Percentiles rank a stretch among this genome's conserved stretches.
Conservation (phyloP, 257 asterid genomes). For the Avicennia marina region DNA sequence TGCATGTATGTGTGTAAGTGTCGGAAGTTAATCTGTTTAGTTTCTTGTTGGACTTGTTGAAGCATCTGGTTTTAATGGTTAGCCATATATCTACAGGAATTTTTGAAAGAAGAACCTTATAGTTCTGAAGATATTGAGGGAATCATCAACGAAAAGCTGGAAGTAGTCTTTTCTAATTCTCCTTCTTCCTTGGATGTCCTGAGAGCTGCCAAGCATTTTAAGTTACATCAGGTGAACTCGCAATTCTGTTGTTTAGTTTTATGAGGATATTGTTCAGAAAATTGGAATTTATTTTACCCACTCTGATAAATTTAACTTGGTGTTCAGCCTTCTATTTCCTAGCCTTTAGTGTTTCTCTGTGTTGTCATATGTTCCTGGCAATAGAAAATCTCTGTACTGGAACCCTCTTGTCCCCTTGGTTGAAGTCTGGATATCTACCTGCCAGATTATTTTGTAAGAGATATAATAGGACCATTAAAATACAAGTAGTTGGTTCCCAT, state of each 20-base stretch:
- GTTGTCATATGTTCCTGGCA: background rate
- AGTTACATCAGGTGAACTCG: slow-evolving; percentile 71
- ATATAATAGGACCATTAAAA: no score
- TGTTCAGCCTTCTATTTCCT: no score
- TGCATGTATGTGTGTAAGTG: no score
- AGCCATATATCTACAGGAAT: slow-evolving; percentile 44
- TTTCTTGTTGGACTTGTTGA: background rate
- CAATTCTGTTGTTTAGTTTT: background rate
- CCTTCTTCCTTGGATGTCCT: slow-evolving; percentile 85
- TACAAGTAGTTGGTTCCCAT: no score
- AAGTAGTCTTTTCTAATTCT: slow-evolving; percentile 58
- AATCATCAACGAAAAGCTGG: slow-evolving; percentile 49
- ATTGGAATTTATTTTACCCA: no score
- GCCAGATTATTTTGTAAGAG: no score
- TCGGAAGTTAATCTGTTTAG: no score
- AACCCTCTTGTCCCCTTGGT: no score
- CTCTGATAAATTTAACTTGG: no score
- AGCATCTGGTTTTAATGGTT: background rate
- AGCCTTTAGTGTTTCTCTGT: background rate
- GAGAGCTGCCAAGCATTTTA: slow-evolving; percentile 70
- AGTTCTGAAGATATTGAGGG: slow-evolving; percentile 67
- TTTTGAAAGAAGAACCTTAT: slow-evolving; percentile 72
- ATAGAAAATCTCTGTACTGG: no score
- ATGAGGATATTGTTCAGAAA: background rate
- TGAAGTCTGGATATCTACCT: background rate